A percentile compares a stretch with the other conserved stretches of the same genome.
Evolutionary conservation across 306 rosid genomes (phyloP).

Genomic region (Luffa acutangula): DNA sequence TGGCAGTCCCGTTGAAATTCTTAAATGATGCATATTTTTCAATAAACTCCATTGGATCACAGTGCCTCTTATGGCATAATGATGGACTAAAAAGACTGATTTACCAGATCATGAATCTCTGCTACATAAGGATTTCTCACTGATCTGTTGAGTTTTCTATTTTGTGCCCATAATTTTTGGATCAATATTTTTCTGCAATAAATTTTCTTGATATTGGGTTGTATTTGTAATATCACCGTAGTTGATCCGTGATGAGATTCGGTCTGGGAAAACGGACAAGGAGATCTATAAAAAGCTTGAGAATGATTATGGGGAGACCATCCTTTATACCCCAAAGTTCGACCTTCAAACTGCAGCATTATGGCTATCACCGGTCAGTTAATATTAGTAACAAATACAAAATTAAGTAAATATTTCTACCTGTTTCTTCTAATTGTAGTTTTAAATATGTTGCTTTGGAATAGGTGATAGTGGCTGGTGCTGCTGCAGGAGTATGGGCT

Average conservation of each 20-base stretch:
- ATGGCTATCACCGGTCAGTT: conserved; percentile 81
- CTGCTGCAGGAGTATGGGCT: conserved; percentile 71
- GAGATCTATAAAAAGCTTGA: conserved; percentile 77
- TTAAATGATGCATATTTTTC: not conserved
- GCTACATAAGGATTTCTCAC: not conserved
- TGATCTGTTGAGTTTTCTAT: not conserved
- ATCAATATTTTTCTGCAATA: not conserved
- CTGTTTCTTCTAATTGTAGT: not conserved
- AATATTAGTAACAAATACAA: not conserved
- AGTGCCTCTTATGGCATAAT: not conserved
- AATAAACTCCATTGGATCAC: not conserved
- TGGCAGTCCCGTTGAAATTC: not conserved
- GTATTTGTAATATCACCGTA: conserved; percentile 21
- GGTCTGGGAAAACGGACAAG: conserved; percentile 59
- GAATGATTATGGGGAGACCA: conserved; percentile 72
- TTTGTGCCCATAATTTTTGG: not conserved
- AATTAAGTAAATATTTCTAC: not conserved
- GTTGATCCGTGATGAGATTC: conserved; percentile 91
- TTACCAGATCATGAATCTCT: not conserved
- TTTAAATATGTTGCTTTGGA: not conserved
- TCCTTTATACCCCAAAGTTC: conserved; percentile 76
- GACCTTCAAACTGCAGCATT: conserved; percentile 91
- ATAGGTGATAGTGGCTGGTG: conserved; percentile 43
- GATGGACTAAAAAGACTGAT: not conserved
- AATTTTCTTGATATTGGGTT: conserved; percentile 1